A percentile compares a stretch with the other conserved stretches of the same genome.
phyloP scores from a whole-genome alignment of 2,329 filamentous ascomycete species.

The Magnaporthiopsis incrustans region DNA sequence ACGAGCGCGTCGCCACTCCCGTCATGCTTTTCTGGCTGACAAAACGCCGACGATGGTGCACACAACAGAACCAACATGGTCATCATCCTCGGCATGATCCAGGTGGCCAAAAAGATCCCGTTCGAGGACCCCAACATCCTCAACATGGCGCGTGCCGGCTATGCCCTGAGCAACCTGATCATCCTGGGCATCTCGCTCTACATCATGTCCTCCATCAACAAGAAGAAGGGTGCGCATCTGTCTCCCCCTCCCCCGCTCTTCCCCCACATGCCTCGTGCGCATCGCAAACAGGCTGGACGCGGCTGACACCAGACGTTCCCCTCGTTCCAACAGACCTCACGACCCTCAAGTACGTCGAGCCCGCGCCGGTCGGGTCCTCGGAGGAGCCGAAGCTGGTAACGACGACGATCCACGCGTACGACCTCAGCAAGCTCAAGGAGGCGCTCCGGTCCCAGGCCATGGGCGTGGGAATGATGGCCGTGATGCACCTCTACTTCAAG shows the following conservation, averaged over 20 bases:
- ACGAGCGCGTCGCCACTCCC: background rate
- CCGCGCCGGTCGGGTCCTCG: slow-evolving; percentile 81
- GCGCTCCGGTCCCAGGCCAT: slow-evolving; percentile 88
- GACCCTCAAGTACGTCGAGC: slow-evolving; percentile 97
- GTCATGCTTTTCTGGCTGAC: slow-evolving; percentile 15
- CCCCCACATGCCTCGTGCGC: background rate
- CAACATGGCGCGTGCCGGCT: slow-evolving; percentile 46
- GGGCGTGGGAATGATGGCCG: slow-evolving; percentile 94
- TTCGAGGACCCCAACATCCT: slow-evolving; percentile 72
- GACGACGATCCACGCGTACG: slow-evolving; percentile 94
- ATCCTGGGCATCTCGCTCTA: slow-evolving; percentile 82
- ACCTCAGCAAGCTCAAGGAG: slow-evolving; percentile 73
- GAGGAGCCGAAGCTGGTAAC: slow-evolving; percentile 96
- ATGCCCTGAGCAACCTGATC: slow-evolving; percentile 62
- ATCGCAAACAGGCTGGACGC: background rate
- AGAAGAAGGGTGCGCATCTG: slow-evolving; percentile 80
- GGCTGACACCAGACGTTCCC: background rate
- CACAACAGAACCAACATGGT: slow-evolving; percentile 71
- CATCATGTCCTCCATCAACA: slow-evolving; percentile 77
- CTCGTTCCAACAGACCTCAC: slow-evolving; percentile 69
- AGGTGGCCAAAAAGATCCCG: slow-evolving; percentile 90
- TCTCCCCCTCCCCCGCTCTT: background rate
- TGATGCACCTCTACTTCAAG: slow-evolving; percentile 99
- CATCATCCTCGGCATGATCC: slow-evolving; percentile 97
- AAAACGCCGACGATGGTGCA: slow-evolving; percentile 2